Percentiles rank a stretch among this genome's conserved stretches.
Evolutionary conservation across 2,329 filamentous ascomycete genomes (phyloP).

Genomic region (Purpureocillium lavendulum): DNA sequence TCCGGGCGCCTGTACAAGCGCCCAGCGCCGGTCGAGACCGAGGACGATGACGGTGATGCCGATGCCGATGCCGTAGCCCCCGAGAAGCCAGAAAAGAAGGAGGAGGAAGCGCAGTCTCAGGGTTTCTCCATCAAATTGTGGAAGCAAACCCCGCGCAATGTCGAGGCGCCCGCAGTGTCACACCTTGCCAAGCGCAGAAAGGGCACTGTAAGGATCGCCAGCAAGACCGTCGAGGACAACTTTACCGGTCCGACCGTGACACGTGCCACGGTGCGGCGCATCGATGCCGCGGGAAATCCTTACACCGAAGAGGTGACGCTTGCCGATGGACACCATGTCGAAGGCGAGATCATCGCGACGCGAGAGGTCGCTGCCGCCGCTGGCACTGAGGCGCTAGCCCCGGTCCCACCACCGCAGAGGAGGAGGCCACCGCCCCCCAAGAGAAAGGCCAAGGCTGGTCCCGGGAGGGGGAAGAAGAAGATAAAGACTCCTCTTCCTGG

Average conservation of each 20-base stretch:
- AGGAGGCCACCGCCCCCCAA: constrained; percentile 69
- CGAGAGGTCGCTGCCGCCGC: constrained; percentile 47
- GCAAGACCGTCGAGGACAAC: constrained; percentile 38
- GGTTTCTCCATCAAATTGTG: constrained; percentile 51
- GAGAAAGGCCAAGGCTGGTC: constrained; percentile 67
- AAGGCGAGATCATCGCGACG: constrained; percentile 69
- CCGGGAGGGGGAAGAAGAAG: constrained; percentile 73
- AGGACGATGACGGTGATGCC: constrained; percentile 47
- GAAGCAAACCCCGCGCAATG: constrained; percentile 53
- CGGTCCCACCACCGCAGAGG: constrained; percentile 31
- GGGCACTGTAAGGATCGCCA: constrained; percentile 48
- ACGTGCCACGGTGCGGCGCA: constrained; percentile 70
- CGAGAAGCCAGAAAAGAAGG: constrained; percentile 52
- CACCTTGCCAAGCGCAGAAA: constrained; percentile 55
- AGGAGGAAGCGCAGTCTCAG: constrained; percentile 47
- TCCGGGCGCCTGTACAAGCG: constrained; percentile 71
- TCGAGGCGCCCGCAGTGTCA: constrained; percentile 43
- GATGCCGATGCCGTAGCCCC: constrained; percentile 36
- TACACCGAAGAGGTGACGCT: constrained; percentile 80
- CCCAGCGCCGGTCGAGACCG: constrained; percentile 36
- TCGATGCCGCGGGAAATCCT: constrained; percentile 71
- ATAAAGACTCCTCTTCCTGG: constrained; percentile 47
- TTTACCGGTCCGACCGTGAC: constrained; percentile 51
- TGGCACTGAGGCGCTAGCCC: constrained; percentile 44
- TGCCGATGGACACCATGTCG: constrained; percentile 67